Base-by-base conservation (phyloP, 306 rosid species). In the Parietaria judaica region DNA sequence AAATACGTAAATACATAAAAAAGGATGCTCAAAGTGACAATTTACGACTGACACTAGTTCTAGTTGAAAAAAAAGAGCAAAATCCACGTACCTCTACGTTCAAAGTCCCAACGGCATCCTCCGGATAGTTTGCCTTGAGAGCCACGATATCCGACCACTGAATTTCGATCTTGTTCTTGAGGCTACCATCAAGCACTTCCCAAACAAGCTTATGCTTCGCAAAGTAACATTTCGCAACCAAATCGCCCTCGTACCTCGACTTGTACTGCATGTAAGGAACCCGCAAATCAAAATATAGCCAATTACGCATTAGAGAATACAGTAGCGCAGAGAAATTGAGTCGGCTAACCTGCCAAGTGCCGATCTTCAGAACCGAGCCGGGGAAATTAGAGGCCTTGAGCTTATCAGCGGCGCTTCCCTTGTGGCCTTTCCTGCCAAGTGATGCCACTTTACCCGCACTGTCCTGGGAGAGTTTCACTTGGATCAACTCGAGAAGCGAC, bases 91-190 rank as follows among this genome's bases (percentile, higher is more conserved):
- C 96, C 80, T 79, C 85, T 0, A 86, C 83, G 80, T 89, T 80
- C 36, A 89, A 69, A 6, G 84, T 74, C 64, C 95, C 95, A 3
- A 82, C 82, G 55, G 31, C 89, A 70, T 86, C 94, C 11, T 89
- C 91, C 36, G 95, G 95, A 51, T 80, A 86, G 63, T 70, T 80
- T 11, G 95, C 96, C 70, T 76, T 89, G 50, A 89, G 67, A 51
- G 84, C 95, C 79, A 79, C 81, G 55, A 89, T 84, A 76, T 89
- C 91, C 39, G 96, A 89, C 96, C 96, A 89, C 48, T 87, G 96
- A 35, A 86, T 86, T 75, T 89, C 96, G 71, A 89, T 89, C 78
- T 89, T 89, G 76, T 83, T 89, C 82, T 89, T 89, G 9, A 89
- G 88, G 70, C 85, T 81, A 14, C 95, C 91, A 68, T 89, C 96